Percentiles rank a stretch among this genome's conserved stretches.
phyloP scores from a whole-genome alignment of 768 basidiomycete species.

The Mycena alexandri region DNA sequence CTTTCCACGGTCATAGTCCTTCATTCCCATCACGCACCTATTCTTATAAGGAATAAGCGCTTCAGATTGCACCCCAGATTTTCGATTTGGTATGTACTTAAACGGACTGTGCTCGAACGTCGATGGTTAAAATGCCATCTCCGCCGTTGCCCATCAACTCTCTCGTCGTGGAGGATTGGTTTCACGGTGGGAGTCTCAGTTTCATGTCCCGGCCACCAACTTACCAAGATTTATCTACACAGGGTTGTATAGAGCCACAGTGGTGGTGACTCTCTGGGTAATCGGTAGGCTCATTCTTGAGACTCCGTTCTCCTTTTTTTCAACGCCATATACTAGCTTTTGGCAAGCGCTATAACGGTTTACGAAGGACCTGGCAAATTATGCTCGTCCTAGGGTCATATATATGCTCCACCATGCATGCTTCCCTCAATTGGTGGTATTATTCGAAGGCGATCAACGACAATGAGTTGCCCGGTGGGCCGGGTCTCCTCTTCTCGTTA shows the following conservation, averaged over 20 bases:
- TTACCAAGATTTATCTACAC: too few species aligned
- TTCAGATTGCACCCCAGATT: too few species aligned
- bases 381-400: too few species aligned
- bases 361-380: constrained; percentile 6
- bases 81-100: too few species aligned
- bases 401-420: constrained; percentile 21
- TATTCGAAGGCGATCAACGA: constrained; percentile 23
- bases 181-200: constrained; percentile 21
- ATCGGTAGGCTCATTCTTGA: constrained; percentile 5
- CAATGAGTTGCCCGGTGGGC: too few species aligned
- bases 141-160: constrained; percentile 21
- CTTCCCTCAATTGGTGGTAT: constrained; percentile 22
- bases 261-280: constrained; percentile 17
- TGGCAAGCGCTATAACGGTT: constrained; percentile 1
- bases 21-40: too few species aligned
- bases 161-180: constrained; percentile 27
- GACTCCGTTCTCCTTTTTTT: background rate
- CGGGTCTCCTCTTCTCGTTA: constrained; percentile 23
- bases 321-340: too few species aligned
- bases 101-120: too few species aligned
- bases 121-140: too few species aligned
- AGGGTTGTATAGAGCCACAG: constrained; percentile 22
- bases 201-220: too few species aligned
- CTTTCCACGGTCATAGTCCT: too few species aligned
- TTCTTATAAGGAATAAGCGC: too few species aligned